Conservation (phyloP, 1,139 yeast species). For the Scheffersomyces titani region DNA sequence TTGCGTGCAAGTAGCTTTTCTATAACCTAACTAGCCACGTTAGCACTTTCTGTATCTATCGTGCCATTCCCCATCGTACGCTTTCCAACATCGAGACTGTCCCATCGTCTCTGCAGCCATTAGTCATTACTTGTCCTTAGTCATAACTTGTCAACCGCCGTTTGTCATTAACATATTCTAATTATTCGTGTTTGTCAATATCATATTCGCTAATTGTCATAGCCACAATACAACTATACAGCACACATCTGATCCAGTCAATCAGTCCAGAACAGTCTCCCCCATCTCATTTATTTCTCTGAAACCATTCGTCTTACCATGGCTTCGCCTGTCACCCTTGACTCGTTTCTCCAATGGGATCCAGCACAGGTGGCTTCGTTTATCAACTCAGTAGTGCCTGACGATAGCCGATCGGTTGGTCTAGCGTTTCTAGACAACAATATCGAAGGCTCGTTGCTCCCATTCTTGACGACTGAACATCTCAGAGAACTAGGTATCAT, state of each 20-base stretch:
- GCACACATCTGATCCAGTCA: background rate
- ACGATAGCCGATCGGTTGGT: constrained; percentile 23
- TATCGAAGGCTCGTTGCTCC: constrained; percentile 62
- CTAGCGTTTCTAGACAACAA: constrained; percentile 50
- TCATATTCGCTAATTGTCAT: too few species aligned
- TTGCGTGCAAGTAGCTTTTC: background rate
- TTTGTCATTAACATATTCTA: background rate
- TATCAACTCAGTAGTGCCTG: constrained; percentile 27
- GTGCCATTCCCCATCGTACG: background rate
- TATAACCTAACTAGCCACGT: background rate
- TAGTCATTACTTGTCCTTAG: background rate
- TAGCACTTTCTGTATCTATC: background rate
- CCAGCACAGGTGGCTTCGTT: constrained; percentile 48
- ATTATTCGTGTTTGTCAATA: background rate
- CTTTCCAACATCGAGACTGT: background rate
- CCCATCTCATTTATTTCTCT: background rate
- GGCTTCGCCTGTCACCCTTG: constrained; percentile 24
- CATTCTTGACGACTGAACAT: constrained; percentile 60
- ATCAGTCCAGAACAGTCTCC: background rate
- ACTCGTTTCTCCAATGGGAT: constrained; percentile 48
- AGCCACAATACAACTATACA: background rate
- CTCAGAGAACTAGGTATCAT: constrained; percentile 58
- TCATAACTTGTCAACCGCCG: background rate
- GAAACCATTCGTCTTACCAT: constrained; percentile 2
- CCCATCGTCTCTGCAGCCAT: background rate